Evolutionary conservation across 2,329 filamentous ascomycete species (phyloP), one percentile per base, ranked within the genome.

Genomic region (Aspergillus luchuensis): DNA sequence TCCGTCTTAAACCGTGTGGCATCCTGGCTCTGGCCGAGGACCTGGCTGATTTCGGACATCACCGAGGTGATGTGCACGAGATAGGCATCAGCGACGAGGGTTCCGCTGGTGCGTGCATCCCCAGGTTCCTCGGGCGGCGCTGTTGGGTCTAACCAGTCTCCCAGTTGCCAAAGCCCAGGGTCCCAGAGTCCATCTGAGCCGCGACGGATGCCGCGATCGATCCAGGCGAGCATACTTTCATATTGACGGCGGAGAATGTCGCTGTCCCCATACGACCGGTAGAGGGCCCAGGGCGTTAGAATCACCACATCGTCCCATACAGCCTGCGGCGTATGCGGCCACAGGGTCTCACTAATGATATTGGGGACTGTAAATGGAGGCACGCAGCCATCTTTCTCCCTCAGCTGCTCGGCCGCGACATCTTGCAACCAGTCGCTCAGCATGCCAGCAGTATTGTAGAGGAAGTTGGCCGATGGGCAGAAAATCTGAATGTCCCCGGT

Each of bases 401-500:
- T 64, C 39, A 65, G 56, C 51, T 78, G 76, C 36, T 79, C 79
- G 1, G 65, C 66, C 2, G 71, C 72, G 1, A 84, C 66, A 58
- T 86, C 84, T 55, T 77, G 73, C 21, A 82, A 74, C 84, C 82
- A 88, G 55, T 68, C 75, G 21, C 73, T 66, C 59, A 83, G 80
- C 61, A 87, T 81, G 0, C 81, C 83, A 0, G 77, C 71, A 1
- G 81, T 80, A 64, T 85, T 76, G 69, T 82, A 87, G 0, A 88
- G 73, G 62, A 82, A 87, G 53, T 78, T 82, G 0, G 82, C 79
- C 0, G 83, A 36, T 36, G 33, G 33, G 11, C 33, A 36, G 33
- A 36, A 36, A 5, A 79, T 77, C 39, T 81, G 80, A 7, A 78
- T 73, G 63, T 85, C 81, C 15, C 85, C 81, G 0, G 80, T 83